Conservation (phyloP, 148 eudicot genomes). For the Camellia japonica region DNA sequence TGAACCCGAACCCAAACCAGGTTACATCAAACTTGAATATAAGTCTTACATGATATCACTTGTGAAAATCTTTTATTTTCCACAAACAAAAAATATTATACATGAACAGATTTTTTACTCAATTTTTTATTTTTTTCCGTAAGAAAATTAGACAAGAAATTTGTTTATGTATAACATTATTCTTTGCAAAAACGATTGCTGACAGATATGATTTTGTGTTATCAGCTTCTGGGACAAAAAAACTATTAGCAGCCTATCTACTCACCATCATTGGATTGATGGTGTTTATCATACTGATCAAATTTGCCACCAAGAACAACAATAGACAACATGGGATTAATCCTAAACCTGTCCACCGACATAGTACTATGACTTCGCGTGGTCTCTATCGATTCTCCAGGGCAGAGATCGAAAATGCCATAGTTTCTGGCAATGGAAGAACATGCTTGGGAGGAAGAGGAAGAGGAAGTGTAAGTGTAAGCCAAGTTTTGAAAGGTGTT, state of each 20-base stretch:
- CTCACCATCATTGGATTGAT: constrained; percentile 21
- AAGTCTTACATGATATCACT: constrained; percentile 6
- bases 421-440: constrained; percentile 26
- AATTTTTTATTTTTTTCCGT: too few species aligned
- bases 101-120: too few species aligned
- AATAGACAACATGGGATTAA: background rate
- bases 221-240: constrained; percentile 32
- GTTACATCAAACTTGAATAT: constrained; percentile 38
- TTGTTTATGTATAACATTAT: too few species aligned
- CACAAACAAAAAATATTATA: too few species aligned
- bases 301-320: constrained; percentile 26
- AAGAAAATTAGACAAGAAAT: too few species aligned
- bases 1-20: background rate
- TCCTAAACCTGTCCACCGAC: constrained; percentile 14
- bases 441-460: constrained; percentile 35
- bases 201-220: too few species aligned
- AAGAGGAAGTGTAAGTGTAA: constrained; percentile 33
- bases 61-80: background rate
- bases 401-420: constrained; percentile 40
- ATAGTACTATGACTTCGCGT: constrained; percentile 17
- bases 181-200: background rate
- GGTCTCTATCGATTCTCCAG: constrained; percentile 44
- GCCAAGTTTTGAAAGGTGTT: constrained; percentile 39
- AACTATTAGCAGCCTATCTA: constrained; percentile 22
- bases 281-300: constrained; percentile 25